Evolutionary conservation across 768 basidiomycete species (phyloP).

Genomic region (Russula emetica): DNA sequence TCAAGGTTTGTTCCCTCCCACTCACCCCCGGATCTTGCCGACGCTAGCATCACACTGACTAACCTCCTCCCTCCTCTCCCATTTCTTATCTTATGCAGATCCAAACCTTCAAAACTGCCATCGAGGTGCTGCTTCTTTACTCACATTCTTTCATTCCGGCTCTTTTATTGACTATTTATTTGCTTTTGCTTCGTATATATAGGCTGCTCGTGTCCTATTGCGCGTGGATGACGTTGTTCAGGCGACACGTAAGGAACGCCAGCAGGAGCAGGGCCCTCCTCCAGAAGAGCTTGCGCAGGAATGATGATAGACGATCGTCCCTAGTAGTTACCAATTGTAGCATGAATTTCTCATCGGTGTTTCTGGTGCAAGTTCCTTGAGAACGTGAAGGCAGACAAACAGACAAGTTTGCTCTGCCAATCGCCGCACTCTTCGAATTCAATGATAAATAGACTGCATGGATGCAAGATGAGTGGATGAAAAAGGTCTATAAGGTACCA

Average conservation of each 20-base stretch:
- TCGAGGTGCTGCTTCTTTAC: constrained; percentile 54
- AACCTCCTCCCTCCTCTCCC: not conserved
- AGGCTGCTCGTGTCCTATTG: constrained; percentile 86
- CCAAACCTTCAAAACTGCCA: constrained; percentile 94
- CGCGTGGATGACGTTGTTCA: constrained; percentile 94
- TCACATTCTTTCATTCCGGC: not conserved
- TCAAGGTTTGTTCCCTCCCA: constrained; percentile 56
- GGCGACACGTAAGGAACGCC: constrained; percentile 72
- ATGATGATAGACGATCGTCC: constrained; percentile 7
- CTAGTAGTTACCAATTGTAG: constrained; percentile 11
- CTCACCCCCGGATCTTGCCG: not conserved
- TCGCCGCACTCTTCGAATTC: constrained; percentile 26
- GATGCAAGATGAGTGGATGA: constrained; percentile 29
- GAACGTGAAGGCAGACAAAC: not conserved
- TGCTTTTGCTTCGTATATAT: not conserved
- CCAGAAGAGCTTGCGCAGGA: constrained; percentile 54
- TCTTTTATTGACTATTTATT: constrained; percentile 10
- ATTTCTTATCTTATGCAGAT: constrained; percentile 44
- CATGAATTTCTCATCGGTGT: not conserved
- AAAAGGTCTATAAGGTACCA: too few species aligned
- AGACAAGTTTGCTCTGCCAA: not conserved
- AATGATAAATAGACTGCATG: constrained; percentile 39
- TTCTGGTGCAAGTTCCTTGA: not conserved
- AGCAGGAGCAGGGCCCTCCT: constrained; percentile 46
- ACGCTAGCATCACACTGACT: not conserved